Evolutionary conservation across 2,329 filamentous ascomycete genomes (phyloP), one percentile per base, ranked within the genome.

Genomic region (Basipetospora chlamydospora): DNA sequence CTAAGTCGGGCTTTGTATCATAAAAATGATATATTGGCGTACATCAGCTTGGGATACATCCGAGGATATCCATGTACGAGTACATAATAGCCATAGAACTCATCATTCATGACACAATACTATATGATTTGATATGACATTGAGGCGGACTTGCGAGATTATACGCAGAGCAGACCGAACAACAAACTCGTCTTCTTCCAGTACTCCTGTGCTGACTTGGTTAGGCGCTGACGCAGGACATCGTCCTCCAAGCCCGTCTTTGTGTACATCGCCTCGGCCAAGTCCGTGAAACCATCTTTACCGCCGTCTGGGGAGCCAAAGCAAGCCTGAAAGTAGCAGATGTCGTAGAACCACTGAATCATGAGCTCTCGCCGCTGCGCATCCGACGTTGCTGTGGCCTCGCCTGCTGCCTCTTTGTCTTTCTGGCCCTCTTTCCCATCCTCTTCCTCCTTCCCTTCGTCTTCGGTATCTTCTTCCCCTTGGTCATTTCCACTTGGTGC

Each of bases 141-240:
- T n/a, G n/a, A n/a, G n/a, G n/a, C n/a, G n/a, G n/a, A n/a, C n/a
- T n/a, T n/a, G n/a, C 22, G 11, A 23, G 6, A 11, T 23, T 11
- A 23, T 6, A 23, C 22, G 22, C 22, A 23, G 45, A 95, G 58
- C 39, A 93, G 59, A 2, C 81, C 85, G 58, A 95, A 94, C 18
- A 95, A 56, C 43, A 95, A 56, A 53, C 72, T 78, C 9, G 82
- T 90, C 48, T 80, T 74, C 60, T 80, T 83, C 75, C 83, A 90
- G 54, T 90, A 92, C 35, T 87, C 83, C 31, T 67, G 62, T 5
- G 83, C 73, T 12, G 66, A 61, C 54, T 78, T 80, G 45, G 51
- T 56, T 26, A 92, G 54, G 42, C 71, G 71, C 30, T 66, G 56
- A 12, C 59, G 60, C 5, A 55, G 58, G 9, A 62, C 54, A 20